Base-by-base conservation (phyloP, 257 asterid genomes). In the Penstemon newberryi region DNA sequence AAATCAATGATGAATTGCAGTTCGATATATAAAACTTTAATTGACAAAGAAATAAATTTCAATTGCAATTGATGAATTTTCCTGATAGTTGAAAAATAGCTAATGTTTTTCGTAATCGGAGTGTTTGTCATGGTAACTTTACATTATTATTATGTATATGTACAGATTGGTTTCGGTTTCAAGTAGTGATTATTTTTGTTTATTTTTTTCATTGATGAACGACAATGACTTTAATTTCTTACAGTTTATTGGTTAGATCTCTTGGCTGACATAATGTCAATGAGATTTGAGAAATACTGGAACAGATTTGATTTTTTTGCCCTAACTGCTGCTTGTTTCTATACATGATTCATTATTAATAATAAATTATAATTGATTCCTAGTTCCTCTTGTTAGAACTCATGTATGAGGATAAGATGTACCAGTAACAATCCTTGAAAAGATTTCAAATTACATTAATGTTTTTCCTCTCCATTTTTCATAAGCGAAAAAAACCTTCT, bases 51-150 rank as follows among this genome's bases (percentile, higher is more conserved):
- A 41, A 43, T 47, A 63, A 56, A 50, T 69, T 61, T 7, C 38
- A 37, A 25, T 25, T 25, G 33, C 33, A 52, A 57, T 8, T 62
- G 40, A 52, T 49, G 56, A 70, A 42, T 69, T 55, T 7, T 3
- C 53, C 69, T 36, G 11, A 6, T 60, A 57, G 55, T 63, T 60
- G 38, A 51, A 69, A 19, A 53, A 65, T 69, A 54, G 60, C 56
- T 46, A 25, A 44, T 55, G n/a, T 54, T 37, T 75, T 59, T 60
- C 44, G 49, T 70, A 38, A 70, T 62, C 63, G 42, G 54, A 19
- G 57, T 44, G 47, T 73, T 67, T 65, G 61, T 57, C 45, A 56
- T 63, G 59, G 71, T 60, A 49, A 46, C 45, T 60, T 62, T 53
- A 46, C 39, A 45, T 49, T 55, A 7, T 40, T 41, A 49, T 43